These are phyloP conservation scores for Microascus cirrosus DNA, from an alignment of 2,329 filamentous ascomycete genomes.

Conservation along the genomic window DNA sequence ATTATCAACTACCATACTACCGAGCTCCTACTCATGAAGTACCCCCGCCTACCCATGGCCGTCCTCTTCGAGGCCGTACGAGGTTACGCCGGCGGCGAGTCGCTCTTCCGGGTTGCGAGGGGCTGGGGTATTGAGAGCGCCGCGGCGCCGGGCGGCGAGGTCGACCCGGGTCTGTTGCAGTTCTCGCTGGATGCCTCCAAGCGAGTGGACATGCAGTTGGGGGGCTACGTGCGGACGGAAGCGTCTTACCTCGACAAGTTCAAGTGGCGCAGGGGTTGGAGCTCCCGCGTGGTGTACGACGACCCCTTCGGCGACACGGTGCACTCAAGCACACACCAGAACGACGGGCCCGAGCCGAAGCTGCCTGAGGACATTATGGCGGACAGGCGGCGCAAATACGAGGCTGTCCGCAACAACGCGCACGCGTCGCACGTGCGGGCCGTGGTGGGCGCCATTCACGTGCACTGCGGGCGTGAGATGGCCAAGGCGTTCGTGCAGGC, in stretches of 20 bases:
- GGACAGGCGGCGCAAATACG: conserved; percentile 19
- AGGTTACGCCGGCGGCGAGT: conserved; percentile 67
- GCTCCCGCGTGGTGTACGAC: conserved; percentile 68
- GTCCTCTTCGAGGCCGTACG: conserved; percentile 79
- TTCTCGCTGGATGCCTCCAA: conserved; percentile 46
- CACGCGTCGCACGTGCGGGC: conserved; percentile 72
- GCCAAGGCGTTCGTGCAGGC: conserved; percentile 72
- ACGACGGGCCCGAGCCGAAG: conserved; percentile 6
- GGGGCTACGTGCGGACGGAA: conserved; percentile 42
- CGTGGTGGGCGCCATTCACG: conserved; percentile 72
- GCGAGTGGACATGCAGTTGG: conserved; percentile 29
- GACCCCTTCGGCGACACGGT: conserved; percentile 68
- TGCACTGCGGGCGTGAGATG: conserved; percentile 70
- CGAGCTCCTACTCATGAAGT: conserved; percentile 80
- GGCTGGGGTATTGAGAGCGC: conserved; percentile 90
- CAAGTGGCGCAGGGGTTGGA: conserved; percentile 58
- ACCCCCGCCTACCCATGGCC: conserved; percentile 81
- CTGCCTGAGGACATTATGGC: conserved; percentile 8
- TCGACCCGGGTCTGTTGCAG: conserved; percentile 84
- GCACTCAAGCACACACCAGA: conserved; percentile 14
- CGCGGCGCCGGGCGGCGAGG: conserved; percentile 78
- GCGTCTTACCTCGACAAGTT: conserved; percentile 29
- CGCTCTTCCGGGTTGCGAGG: conserved; percentile 60
- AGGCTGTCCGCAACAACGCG: conserved; percentile 66
- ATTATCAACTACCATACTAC: conserved; percentile 81